phyloP scores from a whole-genome alignment of 2,329 filamentous ascomycete species.

The Dothistroma septosporum region DNA sequence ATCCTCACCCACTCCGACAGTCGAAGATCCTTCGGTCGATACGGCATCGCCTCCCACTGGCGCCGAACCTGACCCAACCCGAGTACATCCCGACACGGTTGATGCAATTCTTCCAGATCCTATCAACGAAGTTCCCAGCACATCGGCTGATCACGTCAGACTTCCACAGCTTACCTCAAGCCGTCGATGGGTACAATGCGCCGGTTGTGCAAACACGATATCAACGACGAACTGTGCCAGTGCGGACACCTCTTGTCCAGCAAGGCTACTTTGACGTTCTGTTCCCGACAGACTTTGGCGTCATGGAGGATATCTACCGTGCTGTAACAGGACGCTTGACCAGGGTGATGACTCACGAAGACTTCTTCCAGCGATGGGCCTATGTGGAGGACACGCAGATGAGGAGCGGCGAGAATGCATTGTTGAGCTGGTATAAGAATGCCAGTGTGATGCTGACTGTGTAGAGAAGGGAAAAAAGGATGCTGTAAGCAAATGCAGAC shows the following conservation, averaged over 20 bases:
- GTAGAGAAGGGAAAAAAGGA: constrained; percentile 38
- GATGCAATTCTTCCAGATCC: constrained; percentile 94
- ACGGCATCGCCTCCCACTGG: constrained; percentile 62
- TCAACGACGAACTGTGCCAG: constrained; percentile 78
- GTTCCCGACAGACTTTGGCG: constrained; percentile 91
- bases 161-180: constrained; percentile 80
- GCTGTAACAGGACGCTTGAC: constrained; percentile 91
- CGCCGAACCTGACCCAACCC: constrained; percentile 70
- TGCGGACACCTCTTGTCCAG: constrained; percentile 87
- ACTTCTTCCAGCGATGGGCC: constrained; percentile 87
- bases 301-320: constrained; percentile 87
- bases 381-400: constrained; percentile 87
- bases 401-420: constrained; percentile 83
- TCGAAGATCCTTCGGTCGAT: constrained; percentile 57
- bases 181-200: constrained; percentile 78
- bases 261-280: constrained; percentile 99
- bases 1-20: constrained; percentile 58
- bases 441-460: constrained; percentile 87
- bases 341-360: constrained; percentile 76
- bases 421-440: constrained; percentile 92
- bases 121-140: constrained; percentile 81
- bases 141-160: constrained; percentile 87
- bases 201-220: constrained; percentile 96
- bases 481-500: neutral
- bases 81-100: constrained; percentile 93